Conservation (phyloP, 108 stramenopile species). For the Asterionellopsis glacialis region DNA sequence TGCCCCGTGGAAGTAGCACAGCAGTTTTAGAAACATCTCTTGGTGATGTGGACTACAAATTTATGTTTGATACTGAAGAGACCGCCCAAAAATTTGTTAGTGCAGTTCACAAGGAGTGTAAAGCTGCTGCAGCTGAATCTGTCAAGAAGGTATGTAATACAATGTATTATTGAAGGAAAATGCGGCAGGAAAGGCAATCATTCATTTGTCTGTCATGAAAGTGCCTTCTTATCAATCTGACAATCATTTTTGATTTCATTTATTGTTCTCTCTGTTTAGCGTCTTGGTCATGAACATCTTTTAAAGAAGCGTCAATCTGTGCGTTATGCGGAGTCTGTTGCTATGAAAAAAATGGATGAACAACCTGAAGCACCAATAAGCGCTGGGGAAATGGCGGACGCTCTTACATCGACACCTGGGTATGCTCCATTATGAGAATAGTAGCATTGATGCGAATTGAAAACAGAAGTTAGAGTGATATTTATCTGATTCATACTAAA, state of each 20-base stretch:
- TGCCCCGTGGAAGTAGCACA: conserved; percentile 9
- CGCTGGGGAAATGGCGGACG: conserved; percentile 36
- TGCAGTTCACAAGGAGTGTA: conserved; percentile 34
- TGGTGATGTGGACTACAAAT: conserved; percentile 73
- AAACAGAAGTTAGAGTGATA: no score
- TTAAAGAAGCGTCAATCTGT: conserved; percentile 51
- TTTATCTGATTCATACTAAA: no score
- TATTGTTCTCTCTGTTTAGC: background rate
- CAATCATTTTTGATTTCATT: background rate
- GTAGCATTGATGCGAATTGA: no score
- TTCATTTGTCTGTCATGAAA: conserved; percentile 1
- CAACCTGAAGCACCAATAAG: conserved; percentile 58
- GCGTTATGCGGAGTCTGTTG: conserved; percentile 59
- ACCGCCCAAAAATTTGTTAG: conserved; percentile 37
- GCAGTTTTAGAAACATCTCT: conserved; percentile 53
- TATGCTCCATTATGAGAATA: no score
- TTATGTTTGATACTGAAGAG: conserved; percentile 39
- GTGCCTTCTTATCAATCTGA: no score
- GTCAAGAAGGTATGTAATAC: conserved; percentile 24
- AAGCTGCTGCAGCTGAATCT: conserved; percentile 32
- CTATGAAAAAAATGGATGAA: conserved; percentile 59
- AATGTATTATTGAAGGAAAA: background rate
- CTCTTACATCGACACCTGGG: no score
- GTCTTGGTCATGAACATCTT: conserved; percentile 71
- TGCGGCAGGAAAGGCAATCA: background rate